A percentile compares a stretch with the other conserved stretches of the same genome.
Conservation (phyloP, 1,139 yeast genomes). For the Debaryomyces coudertii region DNA sequence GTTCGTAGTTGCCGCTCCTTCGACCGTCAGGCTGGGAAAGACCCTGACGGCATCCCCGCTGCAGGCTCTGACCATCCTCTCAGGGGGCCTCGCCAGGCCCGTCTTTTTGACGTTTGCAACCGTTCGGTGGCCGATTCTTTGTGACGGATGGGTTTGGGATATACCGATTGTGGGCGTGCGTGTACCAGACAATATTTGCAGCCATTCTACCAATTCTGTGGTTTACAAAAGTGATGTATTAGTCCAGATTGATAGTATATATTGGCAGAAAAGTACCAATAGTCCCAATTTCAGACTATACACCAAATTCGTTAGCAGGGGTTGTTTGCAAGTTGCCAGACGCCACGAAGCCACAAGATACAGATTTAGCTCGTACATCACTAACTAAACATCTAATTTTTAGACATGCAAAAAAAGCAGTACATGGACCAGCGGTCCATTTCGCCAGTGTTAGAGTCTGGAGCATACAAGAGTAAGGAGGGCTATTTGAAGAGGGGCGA, state of each 20-base stretch:
- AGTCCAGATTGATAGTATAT: background rate
- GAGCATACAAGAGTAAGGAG: background rate
- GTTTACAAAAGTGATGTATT: slow-evolving; percentile 1
- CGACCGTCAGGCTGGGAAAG: no score
- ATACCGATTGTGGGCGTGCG: no score
- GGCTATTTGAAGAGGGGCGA: slow-evolving; percentile 39
- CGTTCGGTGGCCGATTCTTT: no score
- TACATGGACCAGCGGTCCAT: slow-evolving; percentile 12
- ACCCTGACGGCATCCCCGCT: no score
- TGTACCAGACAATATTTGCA: background rate
- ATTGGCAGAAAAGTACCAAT: background rate
- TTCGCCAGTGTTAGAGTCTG: slow-evolving; percentile 12
- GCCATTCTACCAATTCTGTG: slow-evolving; percentile 3
- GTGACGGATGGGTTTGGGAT: no score
- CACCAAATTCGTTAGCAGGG: background rate
- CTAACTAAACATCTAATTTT: slow-evolving; percentile 2
- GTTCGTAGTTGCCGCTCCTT: no score
- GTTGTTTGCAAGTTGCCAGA: background rate
- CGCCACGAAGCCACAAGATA: background rate
- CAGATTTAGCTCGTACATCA: background rate
- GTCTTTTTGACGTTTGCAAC: no score
- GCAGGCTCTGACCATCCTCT: no score
- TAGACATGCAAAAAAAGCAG: slow-evolving; percentile 10
- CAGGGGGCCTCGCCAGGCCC: no score
- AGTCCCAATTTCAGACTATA: background rate